Conservation (phyloP, 495 filamentous ascomycete species). For the Podospora conica region DNA sequence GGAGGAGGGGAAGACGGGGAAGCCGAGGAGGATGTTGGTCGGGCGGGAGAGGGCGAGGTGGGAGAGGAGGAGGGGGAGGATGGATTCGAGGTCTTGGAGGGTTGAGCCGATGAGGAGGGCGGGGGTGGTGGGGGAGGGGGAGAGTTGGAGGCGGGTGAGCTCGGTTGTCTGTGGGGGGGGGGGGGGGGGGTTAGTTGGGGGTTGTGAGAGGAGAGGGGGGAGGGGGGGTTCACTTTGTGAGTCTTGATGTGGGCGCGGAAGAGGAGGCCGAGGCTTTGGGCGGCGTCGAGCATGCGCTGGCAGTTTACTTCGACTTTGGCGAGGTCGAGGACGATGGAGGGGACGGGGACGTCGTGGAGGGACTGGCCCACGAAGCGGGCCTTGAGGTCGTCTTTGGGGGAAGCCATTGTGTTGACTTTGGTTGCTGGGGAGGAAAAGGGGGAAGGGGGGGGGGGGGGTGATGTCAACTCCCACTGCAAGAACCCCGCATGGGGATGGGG, state of each 20-base stretch:
- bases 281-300: constrained; percentile 62
- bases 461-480: neutral
- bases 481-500: neutral
- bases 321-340: constrained; percentile 63
- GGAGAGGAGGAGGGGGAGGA: constrained; percentile 56
- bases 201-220: neutral
- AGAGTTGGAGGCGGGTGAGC: constrained; percentile 68
- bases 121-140: constrained; percentile 38
- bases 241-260: constrained; percentile 84
- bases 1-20: constrained; percentile 62
- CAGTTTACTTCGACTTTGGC: constrained; percentile 66
- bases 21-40: constrained; percentile 69
- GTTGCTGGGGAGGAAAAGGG: neutral
- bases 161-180: constrained; percentile 48
- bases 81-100: constrained; percentile 64
- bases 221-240: constrained; percentile 57
- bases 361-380: constrained; percentile 55
- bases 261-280: constrained; percentile 50
- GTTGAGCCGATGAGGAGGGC: constrained; percentile 76
- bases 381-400: constrained; percentile 38
- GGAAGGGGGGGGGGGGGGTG: neutral
- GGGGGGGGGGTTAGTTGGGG: neutral
- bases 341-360: constrained; percentile 56
- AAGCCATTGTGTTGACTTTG: neutral
- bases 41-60: constrained; percentile 43